phyloP scores from a whole-genome alignment of 1,284 basidiomycete species.

The Grifola frondosa region DNA sequence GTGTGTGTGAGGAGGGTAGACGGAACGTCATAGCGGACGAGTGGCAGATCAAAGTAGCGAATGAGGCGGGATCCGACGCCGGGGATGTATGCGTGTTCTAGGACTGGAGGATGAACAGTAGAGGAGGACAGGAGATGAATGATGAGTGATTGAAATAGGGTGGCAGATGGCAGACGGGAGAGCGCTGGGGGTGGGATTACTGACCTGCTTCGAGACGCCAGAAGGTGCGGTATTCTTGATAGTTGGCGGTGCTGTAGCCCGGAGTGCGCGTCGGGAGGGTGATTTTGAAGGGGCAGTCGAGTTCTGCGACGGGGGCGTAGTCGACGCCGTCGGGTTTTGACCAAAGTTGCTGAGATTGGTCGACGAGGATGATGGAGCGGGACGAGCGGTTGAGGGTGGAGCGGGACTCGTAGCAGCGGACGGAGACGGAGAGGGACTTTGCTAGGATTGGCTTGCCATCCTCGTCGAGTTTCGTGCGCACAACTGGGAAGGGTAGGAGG shows the following conservation, averaged over 20 bases:
- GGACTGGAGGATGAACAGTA: constrained; percentile 41
- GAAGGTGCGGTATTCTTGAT: constrained; percentile 74
- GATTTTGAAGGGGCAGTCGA: constrained; percentile 70
- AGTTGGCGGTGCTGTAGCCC: constrained; percentile 71
- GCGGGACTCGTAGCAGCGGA: constrained; percentile 78
- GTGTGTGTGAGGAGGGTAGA: constrained; percentile 29
- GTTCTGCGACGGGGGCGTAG: constrained; percentile 58
- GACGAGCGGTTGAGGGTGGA: constrained; percentile 53
- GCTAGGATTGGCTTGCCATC: constrained; percentile 66
- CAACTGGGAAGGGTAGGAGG: constrained; percentile 40
- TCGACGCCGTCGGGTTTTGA: constrained; percentile 55
- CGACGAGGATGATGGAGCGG: constrained; percentile 64
- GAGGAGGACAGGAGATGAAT: constrained; percentile 17
- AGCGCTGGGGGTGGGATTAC: constrained; percentile 29
- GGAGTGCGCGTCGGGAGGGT: constrained; percentile 58
- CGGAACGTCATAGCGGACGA: constrained; percentile 59
- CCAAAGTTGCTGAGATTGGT: constrained; percentile 67
- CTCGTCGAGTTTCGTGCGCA: constrained; percentile 67
- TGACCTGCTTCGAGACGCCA: constrained; percentile 82
- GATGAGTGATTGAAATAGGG: constrained; percentile 9
- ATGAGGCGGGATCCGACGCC: constrained; percentile 66
- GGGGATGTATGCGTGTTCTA: constrained; percentile 61
- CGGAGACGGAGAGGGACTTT: constrained; percentile 61
- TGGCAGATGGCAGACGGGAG: constrained; percentile 21
- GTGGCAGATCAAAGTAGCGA: constrained; percentile 65